Evolutionary conservation across 1,284 basidiomycete genomes (phyloP).

Genomic region (Anthracocystis walkeri): DNA sequence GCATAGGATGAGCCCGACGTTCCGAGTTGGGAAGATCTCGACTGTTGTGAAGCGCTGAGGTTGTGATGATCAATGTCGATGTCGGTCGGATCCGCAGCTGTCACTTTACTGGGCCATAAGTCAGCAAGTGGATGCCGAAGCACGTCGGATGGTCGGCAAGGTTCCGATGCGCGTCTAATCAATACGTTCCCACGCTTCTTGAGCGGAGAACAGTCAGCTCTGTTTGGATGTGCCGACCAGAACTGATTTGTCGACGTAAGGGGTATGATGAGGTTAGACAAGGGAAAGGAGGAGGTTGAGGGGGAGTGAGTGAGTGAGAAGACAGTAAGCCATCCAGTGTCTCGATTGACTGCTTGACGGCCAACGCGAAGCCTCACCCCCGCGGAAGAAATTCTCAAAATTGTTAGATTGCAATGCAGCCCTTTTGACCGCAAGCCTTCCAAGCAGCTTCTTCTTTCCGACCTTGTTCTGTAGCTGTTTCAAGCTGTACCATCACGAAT

Average conservation of each 20-base stretch:
- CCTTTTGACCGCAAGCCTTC: no score
- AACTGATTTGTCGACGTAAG: not conserved
- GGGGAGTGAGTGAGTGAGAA: not conserved
- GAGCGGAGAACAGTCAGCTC: not conserved
- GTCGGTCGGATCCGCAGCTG: not conserved
- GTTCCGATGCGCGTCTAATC: not conserved
- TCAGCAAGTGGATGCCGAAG: not conserved
- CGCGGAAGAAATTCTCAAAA: not conserved
- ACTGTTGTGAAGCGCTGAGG: no score
- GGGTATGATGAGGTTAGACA: not conserved
- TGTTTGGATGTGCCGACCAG: conserved; percentile 1
- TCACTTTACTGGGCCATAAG: not conserved
- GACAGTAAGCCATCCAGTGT: not conserved
- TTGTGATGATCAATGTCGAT: not conserved
- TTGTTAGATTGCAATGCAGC: not conserved
- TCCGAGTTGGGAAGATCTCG: not conserved
- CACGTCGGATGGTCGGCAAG: not conserved
- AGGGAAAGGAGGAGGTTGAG: not conserved
- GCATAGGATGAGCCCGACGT: not conserved
- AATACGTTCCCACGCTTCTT: not conserved
- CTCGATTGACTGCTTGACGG: not conserved
- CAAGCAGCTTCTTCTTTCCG: no score
- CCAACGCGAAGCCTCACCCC: conserved; percentile 2
- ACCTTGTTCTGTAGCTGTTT: no score
- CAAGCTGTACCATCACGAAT: no score